Percentiles rank a stretch among this genome's conserved stretches.
phyloP scores from a whole-genome alignment of 2,329 filamentous ascomycete species.

The Neurospora crassa region DNA sequence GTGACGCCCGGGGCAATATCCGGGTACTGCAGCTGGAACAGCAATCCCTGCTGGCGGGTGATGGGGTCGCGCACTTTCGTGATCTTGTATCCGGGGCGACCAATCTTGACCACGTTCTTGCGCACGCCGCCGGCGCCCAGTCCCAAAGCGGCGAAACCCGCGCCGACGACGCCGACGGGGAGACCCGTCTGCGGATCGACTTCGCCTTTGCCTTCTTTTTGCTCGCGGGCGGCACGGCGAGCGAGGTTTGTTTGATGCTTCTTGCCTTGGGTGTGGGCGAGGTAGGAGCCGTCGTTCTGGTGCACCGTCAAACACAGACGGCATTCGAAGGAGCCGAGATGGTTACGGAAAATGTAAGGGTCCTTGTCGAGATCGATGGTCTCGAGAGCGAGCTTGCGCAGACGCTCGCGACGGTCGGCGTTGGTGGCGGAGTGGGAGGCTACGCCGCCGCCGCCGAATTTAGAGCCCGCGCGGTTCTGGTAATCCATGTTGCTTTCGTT shows the following conservation, averaged over 20 bases:
- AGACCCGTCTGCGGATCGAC: slow-evolving; percentile 59
- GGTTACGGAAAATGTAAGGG: slow-evolving; percentile 99
- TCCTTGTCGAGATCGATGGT: slow-evolving; percentile 99
- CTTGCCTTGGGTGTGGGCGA: slow-evolving; percentile 94
- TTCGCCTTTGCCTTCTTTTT: slow-evolving; percentile 72
- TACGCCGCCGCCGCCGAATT: slow-evolving; percentile 95
- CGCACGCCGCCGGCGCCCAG: slow-evolving; percentile 50
- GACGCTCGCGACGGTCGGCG: slow-evolving; percentile 91
- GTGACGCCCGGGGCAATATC: slow-evolving; percentile 68
- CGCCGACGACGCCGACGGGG: slow-evolving; percentile 68
- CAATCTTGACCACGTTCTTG: slow-evolving; percentile 87
- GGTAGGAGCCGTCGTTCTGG: slow-evolving; percentile 98
- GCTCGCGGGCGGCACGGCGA: slow-evolving; percentile 87
- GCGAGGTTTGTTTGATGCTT: slow-evolving; percentile 99
- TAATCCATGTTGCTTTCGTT: slow-evolving; percentile 46
- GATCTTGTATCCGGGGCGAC: slow-evolving; percentile 93
- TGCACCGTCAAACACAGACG: slow-evolving; percentile 94
- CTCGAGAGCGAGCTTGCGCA: slow-evolving; percentile 95
- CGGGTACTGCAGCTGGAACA: slow-evolving; percentile 96
- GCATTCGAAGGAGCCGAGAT: slow-evolving; percentile 96
- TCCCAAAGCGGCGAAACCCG: slow-evolving; percentile 44
- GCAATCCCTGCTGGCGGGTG: slow-evolving; percentile 75
- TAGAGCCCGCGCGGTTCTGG: slow-evolving; percentile 91
- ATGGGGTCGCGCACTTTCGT: slow-evolving; percentile 88
- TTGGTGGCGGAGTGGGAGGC: slow-evolving; percentile 90